Base-by-base conservation (phyloP, 2,329 filamentous ascomycete genomes). In the Berkeleyomyces basicola region DNA sequence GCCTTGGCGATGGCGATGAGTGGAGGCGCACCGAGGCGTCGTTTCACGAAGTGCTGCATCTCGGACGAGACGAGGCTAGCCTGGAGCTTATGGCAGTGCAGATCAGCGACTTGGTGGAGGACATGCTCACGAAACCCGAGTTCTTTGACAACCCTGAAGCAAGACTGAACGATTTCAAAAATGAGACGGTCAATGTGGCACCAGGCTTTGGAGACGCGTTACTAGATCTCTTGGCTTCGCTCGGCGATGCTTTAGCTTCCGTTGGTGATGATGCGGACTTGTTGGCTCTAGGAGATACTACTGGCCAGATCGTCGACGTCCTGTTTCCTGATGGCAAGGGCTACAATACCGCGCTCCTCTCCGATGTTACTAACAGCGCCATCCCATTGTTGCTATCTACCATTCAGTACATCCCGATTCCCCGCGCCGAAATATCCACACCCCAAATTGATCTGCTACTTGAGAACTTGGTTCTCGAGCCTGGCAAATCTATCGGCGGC, bases 401-500 rank as follows among this genome's bases (percentile, higher is more conserved):
- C 2, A 79, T 97, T 40, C 90, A 96, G 71, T 90, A 90, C 72
- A 76, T 97, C 3, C 92, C 92, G 0, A 93, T 97, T 61, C 91
- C 91, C 0, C 85, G 92, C 3, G 74, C 96, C n/a, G 92, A 96
- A 72, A 78, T 96, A 4, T 87, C 88, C 0, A 87, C 86, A 3
- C 91, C 90, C 0, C 84, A 88, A 42, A 78, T 95, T 62, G 91
- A 96, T 68, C 80, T 97, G 4, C 76, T 97, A 0, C 76, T 97
- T 2, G 92, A 97, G 70, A 96, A 95, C 67, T 77, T 97, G 40
- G 87, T 97, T 65, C 79, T 97, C 40, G 89, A 96, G 70, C 92
- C 92, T 0, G 92, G 92, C 5, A 79, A 79, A 63, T 95, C 90
- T 0, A 79, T 95, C 68, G 92, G 96, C 71, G 77, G 86, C 66